Evolutionary conservation across 441 rosid species (phyloP).

Genomic region (Cnidoscolus chayamansa): DNA sequence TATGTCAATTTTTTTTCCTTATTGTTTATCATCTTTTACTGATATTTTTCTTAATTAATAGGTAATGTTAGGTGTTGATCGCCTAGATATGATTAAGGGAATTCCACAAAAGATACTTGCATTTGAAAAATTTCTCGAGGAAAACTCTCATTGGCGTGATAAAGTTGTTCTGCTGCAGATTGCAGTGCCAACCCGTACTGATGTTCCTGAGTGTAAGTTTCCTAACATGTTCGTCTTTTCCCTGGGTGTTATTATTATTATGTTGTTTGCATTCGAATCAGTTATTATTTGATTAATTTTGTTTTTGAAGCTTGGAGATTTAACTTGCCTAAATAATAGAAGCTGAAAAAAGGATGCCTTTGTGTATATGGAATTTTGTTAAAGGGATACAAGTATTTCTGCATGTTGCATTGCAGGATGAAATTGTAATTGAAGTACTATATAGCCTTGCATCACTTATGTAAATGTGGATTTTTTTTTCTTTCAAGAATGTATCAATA

Average conservation of each 20-base stretch:
- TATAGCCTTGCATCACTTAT: background rate
- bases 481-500: slow-evolving; percentile 9
- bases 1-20: slow-evolving; percentile 7
- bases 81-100: slow-evolving; percentile 99
- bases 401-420: background rate
- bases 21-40: slow-evolving; percentile 6
- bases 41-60: slow-evolving; percentile 28
- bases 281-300: background rate
- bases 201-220: slow-evolving; percentile 94
- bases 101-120: slow-evolving; percentile 99
- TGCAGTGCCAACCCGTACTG: slow-evolving; percentile 99
- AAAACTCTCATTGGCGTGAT: slow-evolving; percentile 84
- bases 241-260: background rate
- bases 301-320: background rate
- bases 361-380: no score
- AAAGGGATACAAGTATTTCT: background rate
- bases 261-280: background rate
- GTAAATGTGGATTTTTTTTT: slow-evolving; percentile 8
- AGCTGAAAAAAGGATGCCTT: background rate
- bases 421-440: background rate
- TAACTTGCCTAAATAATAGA: background rate
- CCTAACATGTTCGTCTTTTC: slow-evolving; percentile 25
- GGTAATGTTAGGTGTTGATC: slow-evolving; percentile 99
- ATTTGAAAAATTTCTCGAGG: slow-evolving; percentile 98
- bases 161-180: slow-evolving; percentile 97